Percentiles rank a stretch among this genome's conserved stretches.
Conservation (phyloP, 139 green algal genomes). For the Chlamydomonas urium region DNA sequence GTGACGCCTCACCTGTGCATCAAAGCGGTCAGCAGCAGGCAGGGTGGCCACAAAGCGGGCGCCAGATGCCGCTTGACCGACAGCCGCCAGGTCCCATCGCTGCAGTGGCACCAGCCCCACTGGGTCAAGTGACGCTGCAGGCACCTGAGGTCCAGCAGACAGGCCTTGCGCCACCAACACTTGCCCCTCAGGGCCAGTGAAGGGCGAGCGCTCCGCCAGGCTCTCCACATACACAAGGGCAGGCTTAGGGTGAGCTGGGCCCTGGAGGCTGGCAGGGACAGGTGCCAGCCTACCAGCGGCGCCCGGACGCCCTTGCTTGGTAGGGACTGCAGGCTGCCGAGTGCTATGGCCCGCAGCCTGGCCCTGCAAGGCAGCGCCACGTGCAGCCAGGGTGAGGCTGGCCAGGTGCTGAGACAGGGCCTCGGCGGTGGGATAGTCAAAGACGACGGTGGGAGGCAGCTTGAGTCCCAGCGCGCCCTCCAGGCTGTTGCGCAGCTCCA, state of each 20-base stretch:
- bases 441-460: slow-evolving; percentile 77
- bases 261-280: too few relatives aligned
- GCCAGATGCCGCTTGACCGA: background rate
- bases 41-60: slow-evolving; percentile 59
- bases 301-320: too few relatives aligned
- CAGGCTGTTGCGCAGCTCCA: slow-evolving; percentile 67
- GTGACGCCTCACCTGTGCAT: slow-evolving; percentile 28
- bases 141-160: background rate
- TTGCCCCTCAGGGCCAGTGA: background rate
- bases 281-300: too few relatives aligned
- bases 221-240: background rate
- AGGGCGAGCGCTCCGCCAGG: background rate
- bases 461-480: slow-evolving; percentile 54
- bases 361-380: too few relatives aligned
- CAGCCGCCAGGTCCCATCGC: slow-evolving; percentile 59
- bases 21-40: slow-evolving; percentile 49
- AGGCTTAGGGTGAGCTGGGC: too few relatives aligned
- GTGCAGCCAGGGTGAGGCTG: background rate
- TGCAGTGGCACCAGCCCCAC: slow-evolving; percentile 1
- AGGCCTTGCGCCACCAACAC: too few relatives aligned
- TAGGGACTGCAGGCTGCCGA: too few relatives aligned
- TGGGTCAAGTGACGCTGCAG: background rate
- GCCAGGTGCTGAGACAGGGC: slow-evolving; percentile 4
- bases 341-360: too few relatives aligned
- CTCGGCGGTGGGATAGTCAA: slow-evolving; percentile 74